Conservation (phyloP, 495 filamentous ascomycete species). For the Aspergillus nidulans region DNA sequence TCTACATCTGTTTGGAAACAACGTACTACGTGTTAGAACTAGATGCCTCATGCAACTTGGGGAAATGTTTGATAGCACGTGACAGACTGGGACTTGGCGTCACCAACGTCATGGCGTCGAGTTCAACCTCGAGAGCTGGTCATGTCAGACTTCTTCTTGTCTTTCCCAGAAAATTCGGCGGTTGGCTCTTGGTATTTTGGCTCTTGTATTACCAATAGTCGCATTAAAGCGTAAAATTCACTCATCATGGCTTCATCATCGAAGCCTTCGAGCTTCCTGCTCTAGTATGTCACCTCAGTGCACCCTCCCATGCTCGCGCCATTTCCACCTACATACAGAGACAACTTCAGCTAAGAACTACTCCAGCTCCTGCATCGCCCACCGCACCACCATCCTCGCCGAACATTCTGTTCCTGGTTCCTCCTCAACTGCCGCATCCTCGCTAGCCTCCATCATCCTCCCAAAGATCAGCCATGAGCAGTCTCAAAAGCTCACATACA, state of each 20-base stretch:
- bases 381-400: conserved; percentile 84
- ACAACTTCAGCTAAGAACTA: conserved; percentile 17
- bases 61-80: too few relatives aligned
- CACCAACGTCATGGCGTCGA: conserved; percentile 23
- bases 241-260: conserved; percentile 74
- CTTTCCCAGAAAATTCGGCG: too few relatives aligned
- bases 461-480: conserved; percentile 83
- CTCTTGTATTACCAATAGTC: too few relatives aligned
- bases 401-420: conserved; percentile 78
- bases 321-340: neutral
- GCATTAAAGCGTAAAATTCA: neutral
- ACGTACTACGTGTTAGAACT: too few relatives aligned
- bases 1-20: too few relatives aligned
- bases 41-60: too few relatives aligned
- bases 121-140: neutral
- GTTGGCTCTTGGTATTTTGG: too few relatives aligned
- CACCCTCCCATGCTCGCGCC: neutral
- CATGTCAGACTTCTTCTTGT: neutral
- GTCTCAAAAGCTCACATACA: conserved; percentile 89
- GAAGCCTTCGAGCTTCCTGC: conserved; percentile 64
- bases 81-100: conserved; percentile 15
- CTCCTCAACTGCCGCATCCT: conserved; percentile 67
- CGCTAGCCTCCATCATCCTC: conserved; percentile 89
- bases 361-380: conserved; percentile 79
- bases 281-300: conserved; percentile 60